Evolutionary conservation across 768 basidiomycete genomes (phyloP).

Genomic region (Lyophyllum atratum): DNA sequence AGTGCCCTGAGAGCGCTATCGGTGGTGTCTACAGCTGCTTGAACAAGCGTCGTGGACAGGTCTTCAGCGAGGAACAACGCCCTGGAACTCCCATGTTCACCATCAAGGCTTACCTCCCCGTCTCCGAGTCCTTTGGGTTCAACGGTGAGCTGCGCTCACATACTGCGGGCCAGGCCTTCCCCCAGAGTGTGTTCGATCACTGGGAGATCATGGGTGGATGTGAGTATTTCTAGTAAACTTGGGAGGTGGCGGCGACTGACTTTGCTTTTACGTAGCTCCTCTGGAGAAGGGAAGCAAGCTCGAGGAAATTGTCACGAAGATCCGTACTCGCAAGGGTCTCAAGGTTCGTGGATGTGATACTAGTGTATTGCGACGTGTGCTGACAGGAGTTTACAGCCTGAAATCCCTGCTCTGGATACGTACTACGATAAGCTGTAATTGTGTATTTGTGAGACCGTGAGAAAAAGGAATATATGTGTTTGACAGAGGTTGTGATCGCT

Average conservation of each 20-base stretch:
- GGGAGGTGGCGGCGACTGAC: not conserved
- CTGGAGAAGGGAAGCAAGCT: slow-evolving; percentile 92
- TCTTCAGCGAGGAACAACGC: slow-evolving; percentile 97
- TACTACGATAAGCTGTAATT: slow-evolving; percentile 93
- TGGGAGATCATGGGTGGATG: slow-evolving; percentile 86
- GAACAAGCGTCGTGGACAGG: slow-evolving; percentile 98
- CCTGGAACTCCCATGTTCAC: slow-evolving; percentile 99
- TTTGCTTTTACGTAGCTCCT: slow-evolving; percentile 46
- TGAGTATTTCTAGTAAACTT: slow-evolving; percentile 36
- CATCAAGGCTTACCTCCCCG: slow-evolving; percentile 95
- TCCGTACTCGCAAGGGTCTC: slow-evolving; percentile 94
- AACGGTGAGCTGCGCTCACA: slow-evolving; percentile 92
- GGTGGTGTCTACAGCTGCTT: slow-evolving; percentile 94
- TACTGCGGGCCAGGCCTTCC: slow-evolving; percentile 98
- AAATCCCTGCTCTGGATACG: slow-evolving; percentile 82
- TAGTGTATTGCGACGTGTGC: not conserved
- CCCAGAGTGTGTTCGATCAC: slow-evolving; percentile 92
- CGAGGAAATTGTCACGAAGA: slow-evolving; percentile 77
- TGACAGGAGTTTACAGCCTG: slow-evolving; percentile 55
- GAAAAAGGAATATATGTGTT: slow-evolving; percentile 11
- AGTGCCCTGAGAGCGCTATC: slow-evolving; percentile 96
- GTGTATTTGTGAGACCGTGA: slow-evolving; percentile 11
- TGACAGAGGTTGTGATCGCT: slow-evolving; percentile 7
- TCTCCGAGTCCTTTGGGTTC: slow-evolving; percentile 95
- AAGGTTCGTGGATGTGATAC: slow-evolving; percentile 51